phyloP scores from a whole-genome alignment of 805 yeast genomes.

The Dipodascopsis uninucleata region DNA sequence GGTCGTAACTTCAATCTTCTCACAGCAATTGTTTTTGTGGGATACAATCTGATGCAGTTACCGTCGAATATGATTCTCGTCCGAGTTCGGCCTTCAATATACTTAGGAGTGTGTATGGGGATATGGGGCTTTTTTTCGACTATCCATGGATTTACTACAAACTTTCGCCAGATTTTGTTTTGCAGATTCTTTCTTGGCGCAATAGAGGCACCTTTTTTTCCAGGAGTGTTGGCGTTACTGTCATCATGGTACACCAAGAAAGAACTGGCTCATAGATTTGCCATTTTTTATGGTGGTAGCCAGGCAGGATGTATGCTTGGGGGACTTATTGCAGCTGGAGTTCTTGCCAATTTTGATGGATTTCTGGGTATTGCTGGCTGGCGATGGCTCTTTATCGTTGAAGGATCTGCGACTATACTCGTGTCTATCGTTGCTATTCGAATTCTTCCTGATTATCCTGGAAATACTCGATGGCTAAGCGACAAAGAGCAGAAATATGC shows the following conservation, averaged over 20 bases:
- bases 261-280: slow-evolving; percentile 47
- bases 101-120: slow-evolving; percentile 32
- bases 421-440: slow-evolving; percentile 29
- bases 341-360: slow-evolving; percentile 45
- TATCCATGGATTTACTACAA: slow-evolving; percentile 31
- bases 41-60: slow-evolving; percentile 22
- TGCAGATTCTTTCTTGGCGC: slow-evolving; percentile 38
- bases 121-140: slow-evolving; percentile 37
- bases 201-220: slow-evolving; percentile 40
- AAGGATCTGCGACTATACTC: slow-evolving; percentile 41
- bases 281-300: slow-evolving; percentile 49
- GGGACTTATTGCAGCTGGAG: slow-evolving; percentile 50
- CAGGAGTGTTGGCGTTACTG: slow-evolving; percentile 38
- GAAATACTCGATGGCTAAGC: slow-evolving; percentile 18
- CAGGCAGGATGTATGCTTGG: slow-evolving; percentile 55
- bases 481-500: slow-evolving; percentile 20
- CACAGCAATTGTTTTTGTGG: slow-evolving; percentile 41
- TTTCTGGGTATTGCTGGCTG: slow-evolving; percentile 42
- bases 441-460: slow-evolving; percentile 47
- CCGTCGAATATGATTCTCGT: slow-evolving; percentile 31
- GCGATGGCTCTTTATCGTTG: slow-evolving; percentile 51
- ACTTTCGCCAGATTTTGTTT: slow-evolving; percentile 40
- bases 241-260: slow-evolving; percentile 43
- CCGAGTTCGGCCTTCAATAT: slow-evolving; percentile 31
- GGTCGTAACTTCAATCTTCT: slow-evolving; percentile 43